A percentile compares a stretch with the other conserved stretches of the same genome.
These are phyloP conservation scores for Flaveria linearis DNA, from an alignment of 129 eudicot genomes.

Conservation along the genomic window DNA sequence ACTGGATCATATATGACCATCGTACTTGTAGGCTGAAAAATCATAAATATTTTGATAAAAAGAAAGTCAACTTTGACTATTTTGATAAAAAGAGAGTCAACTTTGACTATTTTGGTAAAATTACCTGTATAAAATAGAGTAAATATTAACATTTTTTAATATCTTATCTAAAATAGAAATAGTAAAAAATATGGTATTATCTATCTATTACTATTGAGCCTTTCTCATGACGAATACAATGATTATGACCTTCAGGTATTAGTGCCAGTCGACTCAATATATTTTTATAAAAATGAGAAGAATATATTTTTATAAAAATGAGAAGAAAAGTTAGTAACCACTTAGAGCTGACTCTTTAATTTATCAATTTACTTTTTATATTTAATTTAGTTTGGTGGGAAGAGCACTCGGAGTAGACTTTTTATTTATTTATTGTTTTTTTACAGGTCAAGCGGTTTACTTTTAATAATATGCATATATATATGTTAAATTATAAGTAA, in stretches of 20 bases:
- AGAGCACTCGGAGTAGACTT: constrained; percentile 16
- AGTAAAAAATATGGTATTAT: neutral
- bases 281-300: neutral
- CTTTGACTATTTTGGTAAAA: too few relatives aligned
- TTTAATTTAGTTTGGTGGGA: constrained; percentile 28
- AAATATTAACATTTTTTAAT: neutral
- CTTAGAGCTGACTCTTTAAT: constrained; percentile 10
- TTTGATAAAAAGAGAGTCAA: too few relatives aligned
- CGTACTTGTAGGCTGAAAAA: too few relatives aligned
- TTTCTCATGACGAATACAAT: neutral
- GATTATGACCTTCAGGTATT: neutral
- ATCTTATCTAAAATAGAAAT: neutral
- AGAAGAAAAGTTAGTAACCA: constrained; percentile 11
- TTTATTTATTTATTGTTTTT: neutral
- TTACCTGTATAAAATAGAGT: neutral
- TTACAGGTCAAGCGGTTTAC: too few relatives aligned
- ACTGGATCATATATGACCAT: too few relatives aligned
- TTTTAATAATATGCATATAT: too few relatives aligned
- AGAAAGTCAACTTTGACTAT: too few relatives aligned
- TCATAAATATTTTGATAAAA: too few relatives aligned
- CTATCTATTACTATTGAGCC: too few relatives aligned
- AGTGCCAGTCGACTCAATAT: constrained; percentile 25
- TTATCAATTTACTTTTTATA: neutral
- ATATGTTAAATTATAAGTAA: too few relatives aligned
- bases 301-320: neutral